Evolutionary conservation across 305 asterid species (phyloP).

Genomic region (Fraxinus platypoda): DNA sequence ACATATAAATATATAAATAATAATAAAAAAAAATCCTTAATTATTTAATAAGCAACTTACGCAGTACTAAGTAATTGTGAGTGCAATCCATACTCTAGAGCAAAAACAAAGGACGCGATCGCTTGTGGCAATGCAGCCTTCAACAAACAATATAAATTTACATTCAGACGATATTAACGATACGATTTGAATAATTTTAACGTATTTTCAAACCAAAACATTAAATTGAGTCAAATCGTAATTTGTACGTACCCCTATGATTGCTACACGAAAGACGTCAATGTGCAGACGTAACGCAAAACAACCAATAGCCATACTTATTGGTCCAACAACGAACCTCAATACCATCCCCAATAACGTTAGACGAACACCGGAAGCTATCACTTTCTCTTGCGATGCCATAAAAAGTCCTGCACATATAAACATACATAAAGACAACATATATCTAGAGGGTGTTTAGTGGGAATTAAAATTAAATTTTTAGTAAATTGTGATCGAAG

Average conservation of each 20-base stretch:
- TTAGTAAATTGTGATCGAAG: no score
- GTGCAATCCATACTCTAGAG: conserved; percentile 64
- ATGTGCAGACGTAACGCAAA: conserved; percentile 50
- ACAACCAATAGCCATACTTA: conserved; percentile 41
- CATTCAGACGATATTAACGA: neutral
- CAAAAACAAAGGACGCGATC: conserved; percentile 53
- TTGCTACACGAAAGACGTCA: conserved; percentile 35
- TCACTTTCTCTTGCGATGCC: conserved; percentile 60
- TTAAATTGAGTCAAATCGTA: neutral
- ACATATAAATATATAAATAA: neutral
- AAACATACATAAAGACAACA: neutral
- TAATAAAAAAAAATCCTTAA: neutral
- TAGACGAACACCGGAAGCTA: conserved; percentile 48
- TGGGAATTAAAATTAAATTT: no score
- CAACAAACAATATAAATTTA: neutral
- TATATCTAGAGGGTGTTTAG: no score
- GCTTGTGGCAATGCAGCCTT: conserved; percentile 74
- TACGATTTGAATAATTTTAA: neutral
- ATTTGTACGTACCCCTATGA: conserved; percentile 37
- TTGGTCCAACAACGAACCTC: conserved; percentile 59
- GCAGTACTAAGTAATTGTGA: conserved; percentile 58
- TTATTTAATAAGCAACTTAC: conserved; percentile 35
- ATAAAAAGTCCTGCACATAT: conserved; percentile 59
- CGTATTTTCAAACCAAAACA: neutral
- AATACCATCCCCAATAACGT: conserved; percentile 44